Conservation (phyloP, 352 stramenopile genomes). For the Phytophthora constricta region DNA sequence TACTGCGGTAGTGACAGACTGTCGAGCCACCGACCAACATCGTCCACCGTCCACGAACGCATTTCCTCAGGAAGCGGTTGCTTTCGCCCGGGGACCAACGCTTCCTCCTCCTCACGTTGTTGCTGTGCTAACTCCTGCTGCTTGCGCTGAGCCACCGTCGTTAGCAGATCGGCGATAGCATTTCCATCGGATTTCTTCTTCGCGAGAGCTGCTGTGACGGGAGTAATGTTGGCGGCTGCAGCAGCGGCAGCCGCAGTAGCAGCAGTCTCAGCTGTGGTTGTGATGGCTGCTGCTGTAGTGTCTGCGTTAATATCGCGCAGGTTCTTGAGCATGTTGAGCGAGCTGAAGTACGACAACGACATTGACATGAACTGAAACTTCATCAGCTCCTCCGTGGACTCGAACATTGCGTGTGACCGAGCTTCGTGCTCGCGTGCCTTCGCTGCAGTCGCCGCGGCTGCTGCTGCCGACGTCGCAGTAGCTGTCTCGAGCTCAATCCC, state of each 20-base stretch:
- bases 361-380: constrained; percentile 98
- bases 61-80: constrained; percentile 80
- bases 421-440: constrained; percentile 93
- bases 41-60: constrained; percentile 87
- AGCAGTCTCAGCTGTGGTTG: constrained; percentile 88
- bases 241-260: constrained; percentile 86
- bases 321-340: constrained; percentile 95
- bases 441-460: constrained; percentile 88
- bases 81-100: constrained; percentile 48
- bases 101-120: constrained; percentile 65
- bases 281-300: constrained; percentile 89
- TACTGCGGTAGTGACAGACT: constrained; percentile 92
- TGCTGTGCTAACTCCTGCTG: constrained; percentile 71
- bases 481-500: constrained; percentile 92
- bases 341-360: constrained; percentile 95
- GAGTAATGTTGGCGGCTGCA: constrained; percentile 88
- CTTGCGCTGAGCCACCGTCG: constrained; percentile 72
- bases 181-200: constrained; percentile 74
- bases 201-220: constrained; percentile 29
- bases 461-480: constrained; percentile 91
- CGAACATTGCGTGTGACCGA: constrained; percentile 91
- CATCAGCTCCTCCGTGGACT: constrained; percentile 95
- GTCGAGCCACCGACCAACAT: constrained; percentile 93
- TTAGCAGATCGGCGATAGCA: constrained; percentile 67
- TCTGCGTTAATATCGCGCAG: constrained; percentile 94